phyloP scores from a whole-genome alignment of 768 basidiomycete genomes.

The Lenzites betulinus region DNA sequence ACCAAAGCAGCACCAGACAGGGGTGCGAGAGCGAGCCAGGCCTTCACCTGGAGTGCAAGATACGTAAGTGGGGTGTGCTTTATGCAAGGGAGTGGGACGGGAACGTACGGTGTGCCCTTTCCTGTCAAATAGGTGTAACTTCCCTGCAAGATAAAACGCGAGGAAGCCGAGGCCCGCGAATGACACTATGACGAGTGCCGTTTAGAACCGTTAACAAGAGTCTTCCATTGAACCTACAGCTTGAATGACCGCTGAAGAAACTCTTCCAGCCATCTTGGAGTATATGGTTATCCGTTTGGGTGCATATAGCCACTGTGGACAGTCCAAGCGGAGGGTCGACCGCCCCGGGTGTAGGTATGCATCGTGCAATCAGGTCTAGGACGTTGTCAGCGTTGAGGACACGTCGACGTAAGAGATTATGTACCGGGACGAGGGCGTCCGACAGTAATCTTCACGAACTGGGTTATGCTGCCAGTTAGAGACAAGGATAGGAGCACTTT shows the following conservation, averaged over 20 bases:
- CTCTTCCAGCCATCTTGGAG: constrained; percentile 87
- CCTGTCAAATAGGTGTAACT: constrained; percentile 86
- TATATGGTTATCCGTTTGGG: constrained; percentile 57
- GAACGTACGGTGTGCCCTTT: constrained; percentile 66
- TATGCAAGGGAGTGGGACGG: background rate
- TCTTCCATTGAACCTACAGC: constrained; percentile 50
- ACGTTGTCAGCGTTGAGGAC: background rate
- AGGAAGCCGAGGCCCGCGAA: constrained; percentile 93
- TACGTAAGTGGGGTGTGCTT: background rate
- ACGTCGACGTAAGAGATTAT: background rate
- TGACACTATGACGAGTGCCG: constrained; percentile 56
- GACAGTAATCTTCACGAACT: constrained; percentile 83
- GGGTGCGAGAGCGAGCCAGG: constrained; percentile 82
- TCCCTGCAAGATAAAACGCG: constrained; percentile 86
- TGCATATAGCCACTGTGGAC: constrained; percentile 77
- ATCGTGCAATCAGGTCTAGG: constrained; percentile 67
- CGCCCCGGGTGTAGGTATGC: constrained; percentile 66
- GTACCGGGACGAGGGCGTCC: constrained; percentile 87
- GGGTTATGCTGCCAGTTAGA: constrained; percentile 80
- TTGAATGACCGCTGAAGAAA: constrained; percentile 91
- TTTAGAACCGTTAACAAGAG: background rate
- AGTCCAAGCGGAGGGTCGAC: constrained; percentile 73
- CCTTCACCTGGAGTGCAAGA: constrained; percentile 45
- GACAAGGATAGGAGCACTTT: constrained; percentile 72
- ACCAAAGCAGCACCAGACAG: constrained; percentile 76